Percentiles rank a stretch among this genome's conserved stretches.
Evolutionary conservation across 345 rosid species (phyloP).

Genomic region (Gossypium australe): DNA sequence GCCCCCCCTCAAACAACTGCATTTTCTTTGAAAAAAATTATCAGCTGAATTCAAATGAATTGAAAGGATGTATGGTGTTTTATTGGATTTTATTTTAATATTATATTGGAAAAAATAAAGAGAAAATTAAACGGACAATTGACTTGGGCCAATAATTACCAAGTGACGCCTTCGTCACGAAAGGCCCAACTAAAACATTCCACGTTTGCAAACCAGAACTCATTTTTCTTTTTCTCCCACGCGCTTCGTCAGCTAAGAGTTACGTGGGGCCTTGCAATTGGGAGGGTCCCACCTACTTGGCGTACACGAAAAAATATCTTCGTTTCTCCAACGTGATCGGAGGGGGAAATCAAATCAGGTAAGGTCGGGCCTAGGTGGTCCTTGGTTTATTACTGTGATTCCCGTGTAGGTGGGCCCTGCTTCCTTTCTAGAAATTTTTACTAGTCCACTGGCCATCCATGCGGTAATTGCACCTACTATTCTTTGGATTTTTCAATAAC

Average conservation of each 20-base stretch:
- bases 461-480: not conserved
- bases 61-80: slow-evolving; percentile 1
- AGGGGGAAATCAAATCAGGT: not conserved
- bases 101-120: not conserved
- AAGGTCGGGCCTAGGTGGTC: not conserved
- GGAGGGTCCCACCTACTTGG: not conserved
- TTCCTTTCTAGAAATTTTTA: not conserved
- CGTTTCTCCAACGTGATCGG: not conserved
- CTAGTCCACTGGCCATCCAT: not conserved
- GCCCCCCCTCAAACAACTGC: slow-evolving; percentile 10
- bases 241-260: not conserved
- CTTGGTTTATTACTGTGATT: not conserved
- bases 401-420: not conserved
- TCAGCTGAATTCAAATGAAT: slow-evolving; percentile 6
- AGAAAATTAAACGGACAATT: not conserved
- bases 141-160: not conserved
- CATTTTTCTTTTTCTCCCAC: not conserved
- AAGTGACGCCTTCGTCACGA: not conserved
- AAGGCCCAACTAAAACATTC: not conserved
- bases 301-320: not conserved
- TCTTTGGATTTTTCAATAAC: not conserved
- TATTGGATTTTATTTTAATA: not conserved
- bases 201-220: not conserved
- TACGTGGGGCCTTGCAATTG: not conserved
- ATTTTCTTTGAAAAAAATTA: not conserved